These are phyloP conservation scores for Platismatia glauca DNA, from an alignment of 495 filamentous ascomycete genomes.

Conservation along the genomic window DNA sequence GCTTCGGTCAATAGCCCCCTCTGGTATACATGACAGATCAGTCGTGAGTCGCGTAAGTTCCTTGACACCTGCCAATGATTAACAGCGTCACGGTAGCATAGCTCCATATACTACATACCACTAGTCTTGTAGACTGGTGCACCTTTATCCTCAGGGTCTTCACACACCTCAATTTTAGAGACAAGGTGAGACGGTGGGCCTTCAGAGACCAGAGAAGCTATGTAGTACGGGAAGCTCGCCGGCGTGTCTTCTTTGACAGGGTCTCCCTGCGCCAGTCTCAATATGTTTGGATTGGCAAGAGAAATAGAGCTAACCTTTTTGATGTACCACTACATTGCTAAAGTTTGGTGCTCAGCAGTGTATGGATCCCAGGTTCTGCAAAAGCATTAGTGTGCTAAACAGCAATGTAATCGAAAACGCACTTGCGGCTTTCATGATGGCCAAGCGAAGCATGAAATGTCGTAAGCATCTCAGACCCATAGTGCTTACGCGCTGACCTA, in stretches of 20 bases:
- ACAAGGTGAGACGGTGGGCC: too few species aligned
- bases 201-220: too few species aligned
- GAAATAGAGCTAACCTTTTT: not conserved
- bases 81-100: too few species aligned
- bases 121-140: too few species aligned
- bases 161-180: too few species aligned
- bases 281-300: not conserved
- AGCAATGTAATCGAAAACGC: not conserved
- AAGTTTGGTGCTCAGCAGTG: not conserved
- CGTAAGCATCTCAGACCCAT: not conserved
- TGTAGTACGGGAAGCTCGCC: not conserved
- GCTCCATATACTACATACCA: too few species aligned
- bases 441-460: too few species aligned
- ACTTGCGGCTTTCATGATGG: too few species aligned
- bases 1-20: too few species aligned
- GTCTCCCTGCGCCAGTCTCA: constrained; percentile 4
- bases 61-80: too few species aligned
- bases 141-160: too few species aligned
- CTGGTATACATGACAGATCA: not conserved
- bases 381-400: not conserved
- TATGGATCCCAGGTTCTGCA: not conserved
- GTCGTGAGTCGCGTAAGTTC: too few species aligned
- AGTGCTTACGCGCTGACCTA: constrained; percentile 8
- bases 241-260: not conserved
- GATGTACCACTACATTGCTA: not conserved